These are phyloP conservation scores for Arthroderma uncinatum DNA, from an alignment of 2,329 filamentous ascomycete genomes.

Conservation along the genomic window DNA sequence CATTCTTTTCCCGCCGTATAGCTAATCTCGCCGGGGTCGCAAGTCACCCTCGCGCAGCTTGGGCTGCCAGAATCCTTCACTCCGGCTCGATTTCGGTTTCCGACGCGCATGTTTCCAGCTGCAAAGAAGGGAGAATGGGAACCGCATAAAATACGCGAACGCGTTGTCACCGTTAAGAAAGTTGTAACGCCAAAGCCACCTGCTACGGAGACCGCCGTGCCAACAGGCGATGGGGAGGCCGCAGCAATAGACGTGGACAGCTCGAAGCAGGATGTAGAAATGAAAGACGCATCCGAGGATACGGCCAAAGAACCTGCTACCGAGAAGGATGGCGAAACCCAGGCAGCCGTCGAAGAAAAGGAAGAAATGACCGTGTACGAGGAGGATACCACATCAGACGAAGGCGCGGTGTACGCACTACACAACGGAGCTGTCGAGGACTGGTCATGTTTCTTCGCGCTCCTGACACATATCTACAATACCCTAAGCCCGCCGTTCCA, in stretches of 20 bases:
- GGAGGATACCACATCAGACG: conserved; percentile 75
- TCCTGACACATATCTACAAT: conserved; percentile 84
- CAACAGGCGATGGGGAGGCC: neutral
- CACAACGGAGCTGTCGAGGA: conserved; percentile 70
- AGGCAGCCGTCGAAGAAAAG: conserved; percentile 24
- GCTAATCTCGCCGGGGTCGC: conserved; percentile 58
- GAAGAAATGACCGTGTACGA: conserved; percentile 55
- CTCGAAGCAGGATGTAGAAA: conserved; percentile 34
- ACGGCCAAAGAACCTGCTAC: conserved; percentile 11
- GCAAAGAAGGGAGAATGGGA: conserved; percentile 69
- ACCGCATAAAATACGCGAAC: conserved; percentile 64
- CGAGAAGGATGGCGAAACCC: conserved; percentile 19
- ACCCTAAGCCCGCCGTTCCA: conserved; percentile 84
- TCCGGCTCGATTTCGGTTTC: conserved; percentile 72
- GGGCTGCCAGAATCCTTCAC: conserved; percentile 85
- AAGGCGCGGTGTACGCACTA: conserved; percentile 85
- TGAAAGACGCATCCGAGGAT: conserved; percentile 31
- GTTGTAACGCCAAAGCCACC: neutral
- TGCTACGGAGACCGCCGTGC: neutral
- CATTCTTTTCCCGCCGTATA: conserved; percentile 15
- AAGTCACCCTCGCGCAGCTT: conserved; percentile 81
- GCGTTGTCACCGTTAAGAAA: conserved; percentile 22
- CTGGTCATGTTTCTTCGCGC: conserved; percentile 86
- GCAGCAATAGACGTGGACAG: conserved; percentile 12
- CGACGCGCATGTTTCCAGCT: conserved; percentile 82